Evolutionary conservation across 2,329 filamentous ascomycete species (phyloP), one percentile per base, ranked within the genome.

Genomic region (Aspergillus ruber): DNA sequence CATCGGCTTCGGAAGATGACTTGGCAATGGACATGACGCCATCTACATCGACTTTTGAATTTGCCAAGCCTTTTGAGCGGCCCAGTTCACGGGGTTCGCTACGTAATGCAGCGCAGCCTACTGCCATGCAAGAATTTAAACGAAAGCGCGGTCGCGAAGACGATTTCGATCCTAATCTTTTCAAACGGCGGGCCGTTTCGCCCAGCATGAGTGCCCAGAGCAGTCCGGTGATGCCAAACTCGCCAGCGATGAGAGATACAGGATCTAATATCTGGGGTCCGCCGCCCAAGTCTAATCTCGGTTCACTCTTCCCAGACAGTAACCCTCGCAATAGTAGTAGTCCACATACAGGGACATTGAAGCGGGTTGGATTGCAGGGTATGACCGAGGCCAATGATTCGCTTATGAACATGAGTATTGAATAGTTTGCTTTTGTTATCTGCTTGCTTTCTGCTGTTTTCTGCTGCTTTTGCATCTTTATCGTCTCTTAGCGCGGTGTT

Each of bases 331-430:
- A 74, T 57, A 73, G 75, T 56, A 59, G 73, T 44, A 72, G 77
- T 57, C 79, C 77, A 56, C 52, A 67, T 48, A 49, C 61, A 8
- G 61, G 62, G n/a, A 54, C 58, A 20, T 41, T 67, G 25, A 78
- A 84, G 75, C 53, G 88, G 29, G 76, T 95, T 12, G 89, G 89
- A 7, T 78, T 94, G 56, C 90, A 96, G 69, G 89, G 90, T 1
- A 96, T 97, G 90, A 86, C 82, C 15, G 91, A 96, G 68, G 91
- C 91, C n/a, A 89, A 89, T 64, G 91, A 96, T 66, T 88, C 90
- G 1, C 77, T 96, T 55, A 95, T 95, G 85, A 90, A 91, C 60
- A 93, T 97, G 87, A 95, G 88, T 67, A 95, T 96, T 61, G 90
- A 96, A 67, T 95, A 73, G 70, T 38, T 8, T 35, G 13, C 15